Base-by-base conservation (phyloP, 768 basidiomycete species). In the Erythrobasidium yunnanense region DNA sequence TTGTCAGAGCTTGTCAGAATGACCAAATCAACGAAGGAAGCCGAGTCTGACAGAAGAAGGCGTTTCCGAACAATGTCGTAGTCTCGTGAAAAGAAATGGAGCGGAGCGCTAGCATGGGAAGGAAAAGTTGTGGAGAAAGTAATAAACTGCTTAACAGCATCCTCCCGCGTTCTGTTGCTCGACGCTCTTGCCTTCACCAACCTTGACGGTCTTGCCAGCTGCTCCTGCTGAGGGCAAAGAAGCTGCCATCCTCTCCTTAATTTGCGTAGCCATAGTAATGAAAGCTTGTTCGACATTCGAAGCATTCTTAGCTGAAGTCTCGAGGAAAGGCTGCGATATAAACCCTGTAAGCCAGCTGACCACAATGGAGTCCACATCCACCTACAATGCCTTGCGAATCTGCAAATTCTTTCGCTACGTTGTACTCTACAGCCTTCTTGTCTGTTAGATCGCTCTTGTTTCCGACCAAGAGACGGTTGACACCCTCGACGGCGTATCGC, bases 271-370 rank as follows among this genome's bases (percentile, higher is more conserved):
- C 70, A 97, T 83, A 13, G 88, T 90, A 78, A 96, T 92, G 83
- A 99, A 99, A 11, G 93, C 93, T 72, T 97, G 91, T 79, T 99
- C 95, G 49, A 99, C 95, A 66, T 90, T 90, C 45, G 92, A 90
- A 75, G 96, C 96, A 56, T 88, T 83, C 80, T 97, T 97, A 45
- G 95, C 95, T 18, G 87, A 90, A 15, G 95, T 99, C 79, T 97
- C 95, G 82, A 97, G 86, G 77, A 99, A 96, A 74, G 83, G 85
- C 65, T 66, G 65, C 38, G n/a, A 29, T n/a, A 17, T 4, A 55
- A 4, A 22, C 32, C 23, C n/a, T 11, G 2, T 23, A 7, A 57
- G 22, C 34, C 29, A 55, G 54, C 54, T 7, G 6, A 30, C 17
- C 29, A 27, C 7, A 7, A 50, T 23, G 6, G 23, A 38, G 5